These are phyloP conservation scores for Saprolegnia diclina DNA, from an alignment of 352 stramenopile genomes.

Conservation along the genomic window DNA sequence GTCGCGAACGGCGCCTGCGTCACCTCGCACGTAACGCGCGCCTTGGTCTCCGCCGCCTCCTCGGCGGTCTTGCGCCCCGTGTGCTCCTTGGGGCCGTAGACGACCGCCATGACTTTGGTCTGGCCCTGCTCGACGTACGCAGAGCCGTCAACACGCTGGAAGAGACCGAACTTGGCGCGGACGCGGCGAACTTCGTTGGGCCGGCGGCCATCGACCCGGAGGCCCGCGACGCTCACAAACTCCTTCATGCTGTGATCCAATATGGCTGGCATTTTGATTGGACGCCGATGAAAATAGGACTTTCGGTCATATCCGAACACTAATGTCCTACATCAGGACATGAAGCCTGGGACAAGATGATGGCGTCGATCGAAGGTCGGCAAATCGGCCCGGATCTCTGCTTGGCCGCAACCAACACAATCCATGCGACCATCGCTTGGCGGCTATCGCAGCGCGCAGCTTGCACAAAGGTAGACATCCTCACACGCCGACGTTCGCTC, in stretches of 20 bases:
- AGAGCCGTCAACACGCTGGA: conserved; percentile 82
- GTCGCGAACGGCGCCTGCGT: conserved; percentile 84
- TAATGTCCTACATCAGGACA: not conserved
- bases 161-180: conserved; percentile 75
- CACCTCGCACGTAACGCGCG: conserved; percentile 78
- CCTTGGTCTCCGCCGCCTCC: conserved; percentile 53
- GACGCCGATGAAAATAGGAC: conserved; percentile 21
- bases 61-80: conserved; percentile 32
- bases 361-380: no score
- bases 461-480: no score
- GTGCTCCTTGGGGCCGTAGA: conserved; percentile 83
- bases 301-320: conserved; percentile 6
- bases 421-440: no score
- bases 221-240: conserved; percentile 76
- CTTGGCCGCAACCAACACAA: no score
- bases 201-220: conserved; percentile 78
- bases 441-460: no score
- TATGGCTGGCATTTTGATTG: conserved; percentile 11
- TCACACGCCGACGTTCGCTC: no score
- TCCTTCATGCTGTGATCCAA: conserved; percentile 33
- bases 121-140: conserved; percentile 85
- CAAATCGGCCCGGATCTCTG: no score
- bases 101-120: conserved; percentile 84
- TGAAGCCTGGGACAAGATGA: no score
- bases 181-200: conserved; percentile 80